Evolutionary conservation across 1,139 yeast species (phyloP).

Genomic region (Diutina scorzettiae): DNA sequence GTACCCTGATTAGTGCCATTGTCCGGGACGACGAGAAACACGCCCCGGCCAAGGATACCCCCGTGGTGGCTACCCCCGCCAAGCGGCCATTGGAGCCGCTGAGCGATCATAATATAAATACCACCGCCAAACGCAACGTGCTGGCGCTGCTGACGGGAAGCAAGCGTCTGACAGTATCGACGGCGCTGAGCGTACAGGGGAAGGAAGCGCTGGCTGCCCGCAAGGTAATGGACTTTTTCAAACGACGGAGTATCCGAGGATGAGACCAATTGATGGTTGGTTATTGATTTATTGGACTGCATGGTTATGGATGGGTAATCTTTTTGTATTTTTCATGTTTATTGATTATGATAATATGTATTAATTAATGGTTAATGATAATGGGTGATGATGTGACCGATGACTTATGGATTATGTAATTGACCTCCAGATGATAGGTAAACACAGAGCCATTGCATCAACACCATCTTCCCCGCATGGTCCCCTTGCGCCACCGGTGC

Average conservation of each 20-base stretch:
- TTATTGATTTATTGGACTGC: no score
- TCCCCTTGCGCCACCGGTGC: no score
- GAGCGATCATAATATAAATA: neutral
- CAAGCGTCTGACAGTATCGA: conserved; percentile 5
- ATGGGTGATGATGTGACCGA: no score
- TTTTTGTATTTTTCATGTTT: no score
- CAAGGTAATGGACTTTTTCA: conserved; percentile 71
- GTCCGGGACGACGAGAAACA: neutral
- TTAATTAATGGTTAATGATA: no score
- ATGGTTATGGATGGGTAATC: no score
- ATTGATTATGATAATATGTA: no score
- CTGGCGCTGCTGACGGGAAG: conserved; percentile 6
- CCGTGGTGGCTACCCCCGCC: neutral
- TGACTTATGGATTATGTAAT: no score
- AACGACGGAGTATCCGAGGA: conserved; percentile 48
- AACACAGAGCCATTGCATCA: no score
- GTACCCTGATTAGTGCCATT: conserved; percentile 7
- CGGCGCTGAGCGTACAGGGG: conserved; percentile 16
- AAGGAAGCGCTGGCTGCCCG: conserved; percentile 64
- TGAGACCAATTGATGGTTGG: neutral
- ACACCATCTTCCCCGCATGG: no score
- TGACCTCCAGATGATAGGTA: no score
- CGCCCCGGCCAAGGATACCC: neutral
- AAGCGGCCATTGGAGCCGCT: conserved; percentile 2
- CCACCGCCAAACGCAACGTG: conserved; percentile 4